A percentile compares a stretch with the other conserved stretches of the same genome.
phyloP scores from a whole-genome alignment of 1,139 yeast genomes.

The Candida pseudocylindracea region DNA sequence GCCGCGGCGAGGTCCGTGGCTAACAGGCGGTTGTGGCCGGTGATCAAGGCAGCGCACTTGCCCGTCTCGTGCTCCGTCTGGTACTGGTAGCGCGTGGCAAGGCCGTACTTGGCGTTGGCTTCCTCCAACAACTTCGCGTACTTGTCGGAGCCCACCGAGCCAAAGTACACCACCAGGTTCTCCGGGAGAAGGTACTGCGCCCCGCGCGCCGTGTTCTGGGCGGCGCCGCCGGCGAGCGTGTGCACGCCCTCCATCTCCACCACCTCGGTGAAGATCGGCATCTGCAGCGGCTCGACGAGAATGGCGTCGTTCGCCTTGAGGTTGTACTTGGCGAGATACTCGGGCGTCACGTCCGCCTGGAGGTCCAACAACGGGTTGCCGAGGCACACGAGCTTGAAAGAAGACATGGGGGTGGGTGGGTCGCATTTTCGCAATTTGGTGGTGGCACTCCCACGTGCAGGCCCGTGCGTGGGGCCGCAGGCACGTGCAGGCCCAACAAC shows the following conservation, averaged over 20 bases:
- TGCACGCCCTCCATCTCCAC: constrained; percentile 37
- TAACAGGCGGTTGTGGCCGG: constrained; percentile 73
- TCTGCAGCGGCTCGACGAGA: constrained; percentile 70
- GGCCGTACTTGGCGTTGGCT: constrained; percentile 81
- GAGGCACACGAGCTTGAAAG: constrained; percentile 38
- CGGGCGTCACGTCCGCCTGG: constrained; percentile 56
- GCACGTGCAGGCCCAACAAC: too few species aligned
- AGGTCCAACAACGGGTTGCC: constrained; percentile 77
- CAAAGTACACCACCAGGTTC: constrained; percentile 77
- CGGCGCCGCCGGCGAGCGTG: constrained; percentile 96
- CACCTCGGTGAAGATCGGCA: constrained; percentile 70
- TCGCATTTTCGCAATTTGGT: not conserved
- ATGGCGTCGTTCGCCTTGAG: constrained; percentile 90
- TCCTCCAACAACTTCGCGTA: constrained; percentile 60
- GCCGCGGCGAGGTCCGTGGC: constrained; percentile 97
- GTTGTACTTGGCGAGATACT: constrained; percentile 55
- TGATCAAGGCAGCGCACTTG: constrained; percentile 91
- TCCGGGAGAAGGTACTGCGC: constrained; percentile 82
- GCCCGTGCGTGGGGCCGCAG: too few species aligned
- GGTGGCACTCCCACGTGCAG: not conserved
- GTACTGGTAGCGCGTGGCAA: constrained; percentile 66
- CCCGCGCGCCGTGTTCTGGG: constrained; percentile 97
- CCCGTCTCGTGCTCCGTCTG: constrained; percentile 70
- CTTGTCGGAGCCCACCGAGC: constrained; percentile 87
- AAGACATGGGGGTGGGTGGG: constrained; percentile 8